Evolutionary conservation across 2,329 filamentous ascomycete genomes (phyloP).

Genomic region (Aspergillus calidoustus): DNA sequence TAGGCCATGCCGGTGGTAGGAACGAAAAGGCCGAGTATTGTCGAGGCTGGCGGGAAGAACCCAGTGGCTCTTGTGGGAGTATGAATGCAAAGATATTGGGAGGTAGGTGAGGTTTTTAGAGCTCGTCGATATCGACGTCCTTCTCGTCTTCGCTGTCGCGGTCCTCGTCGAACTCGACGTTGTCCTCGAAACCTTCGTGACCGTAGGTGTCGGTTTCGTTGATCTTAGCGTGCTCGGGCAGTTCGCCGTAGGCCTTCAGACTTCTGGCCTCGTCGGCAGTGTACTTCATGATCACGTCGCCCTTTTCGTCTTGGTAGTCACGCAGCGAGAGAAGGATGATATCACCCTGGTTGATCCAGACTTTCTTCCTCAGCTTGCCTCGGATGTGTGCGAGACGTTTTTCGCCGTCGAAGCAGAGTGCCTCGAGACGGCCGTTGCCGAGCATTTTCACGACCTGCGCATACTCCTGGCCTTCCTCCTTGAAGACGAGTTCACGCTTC

Average conservation of each 20-base stretch:
- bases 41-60: constrained; percentile 24
- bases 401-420: constrained; percentile 91
- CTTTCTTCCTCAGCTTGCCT: constrained; percentile 98
- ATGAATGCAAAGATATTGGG: constrained; percentile 36
- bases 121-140: constrained; percentile 94
- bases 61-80: constrained; percentile 35
- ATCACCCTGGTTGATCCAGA: constrained; percentile 99
- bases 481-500: constrained; percentile 98
- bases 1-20: constrained; percentile 21
- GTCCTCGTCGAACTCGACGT: constrained; percentile 99
- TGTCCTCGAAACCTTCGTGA: constrained; percentile 91
- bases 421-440: constrained; percentile 91
- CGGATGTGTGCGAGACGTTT: constrained; percentile 85
- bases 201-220: constrained; percentile 96
- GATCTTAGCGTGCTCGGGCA: constrained; percentile 98
- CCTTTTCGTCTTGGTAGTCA: constrained; percentile 94
- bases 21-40: constrained; percentile 26
- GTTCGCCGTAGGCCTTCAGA: constrained; percentile 95
- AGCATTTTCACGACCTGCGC: constrained; percentile 95
- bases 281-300: constrained; percentile 94
- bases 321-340: constrained; percentile 87
- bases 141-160: constrained; percentile 70
- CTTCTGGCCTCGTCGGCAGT: constrained; percentile 91
- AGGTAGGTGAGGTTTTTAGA: constrained; percentile 60
- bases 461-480: constrained; percentile 94